These are phyloP conservation scores for Laburnicola sp. DNA, from an alignment of 2,329 filamentous ascomycete species.

Conservation along the genomic window DNA sequence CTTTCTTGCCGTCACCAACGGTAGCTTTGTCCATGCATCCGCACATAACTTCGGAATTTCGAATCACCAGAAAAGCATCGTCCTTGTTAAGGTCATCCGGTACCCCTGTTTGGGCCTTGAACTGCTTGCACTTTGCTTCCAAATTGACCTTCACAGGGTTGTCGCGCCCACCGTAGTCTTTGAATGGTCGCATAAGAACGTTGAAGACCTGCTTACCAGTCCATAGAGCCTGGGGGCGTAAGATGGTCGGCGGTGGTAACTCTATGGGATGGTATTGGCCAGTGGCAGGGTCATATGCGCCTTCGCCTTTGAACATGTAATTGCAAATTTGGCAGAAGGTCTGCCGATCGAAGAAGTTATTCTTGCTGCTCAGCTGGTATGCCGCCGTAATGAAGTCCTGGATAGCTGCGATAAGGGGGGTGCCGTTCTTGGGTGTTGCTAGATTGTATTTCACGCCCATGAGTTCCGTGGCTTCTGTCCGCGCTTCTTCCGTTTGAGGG, in stretches of 20 bases:
- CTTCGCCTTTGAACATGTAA: constrained; percentile 84
- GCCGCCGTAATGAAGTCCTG: constrained; percentile 98
- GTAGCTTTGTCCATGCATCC: constrained; percentile 97
- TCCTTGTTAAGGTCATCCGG: constrained; percentile 74
- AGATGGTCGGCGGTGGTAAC: constrained; percentile 80
- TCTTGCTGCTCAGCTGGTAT: constrained; percentile 87
- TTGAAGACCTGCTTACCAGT: constrained; percentile 97
- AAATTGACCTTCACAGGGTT: constrained; percentile 77
- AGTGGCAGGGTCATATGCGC: constrained; percentile 52
- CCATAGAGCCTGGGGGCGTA: constrained; percentile 87
- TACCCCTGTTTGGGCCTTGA: constrained; percentile 63
- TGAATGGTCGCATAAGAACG: constrained; percentile 86
- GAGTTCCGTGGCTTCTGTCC: constrained; percentile 89
- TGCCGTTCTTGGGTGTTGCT: constrained; percentile 93
- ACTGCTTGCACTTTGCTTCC: constrained; percentile 88
- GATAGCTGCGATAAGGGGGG: constrained; percentile 97
- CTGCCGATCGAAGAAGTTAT: constrained; percentile 86
- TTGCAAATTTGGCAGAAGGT: constrained; percentile 88
- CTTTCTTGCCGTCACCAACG: constrained; percentile 96
- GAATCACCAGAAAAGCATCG: constrained; percentile 88
- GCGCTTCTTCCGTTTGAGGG: constrained; percentile 94
- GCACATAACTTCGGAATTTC: constrained; percentile 97
- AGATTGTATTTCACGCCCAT: constrained; percentile 99
- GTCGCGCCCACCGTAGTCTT: constrained; percentile 59
- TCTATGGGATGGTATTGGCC: constrained; percentile 67